phyloP scores from a whole-genome alignment of 1,284 basidiomycete genomes.

The Inonotus hispidus region DNA sequence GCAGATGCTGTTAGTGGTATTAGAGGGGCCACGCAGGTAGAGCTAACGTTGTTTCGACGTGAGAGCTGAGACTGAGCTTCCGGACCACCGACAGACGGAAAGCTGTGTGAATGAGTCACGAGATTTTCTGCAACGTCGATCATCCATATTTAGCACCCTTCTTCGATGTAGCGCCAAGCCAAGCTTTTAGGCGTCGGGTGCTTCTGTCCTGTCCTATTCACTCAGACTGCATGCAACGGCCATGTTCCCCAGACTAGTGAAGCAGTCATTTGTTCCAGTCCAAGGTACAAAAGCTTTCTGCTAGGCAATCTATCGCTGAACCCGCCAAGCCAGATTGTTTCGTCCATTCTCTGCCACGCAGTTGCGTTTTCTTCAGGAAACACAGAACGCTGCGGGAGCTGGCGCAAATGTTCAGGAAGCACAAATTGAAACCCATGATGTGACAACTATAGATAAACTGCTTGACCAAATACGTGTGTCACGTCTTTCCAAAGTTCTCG shows the following conservation, averaged over 20 bases:
- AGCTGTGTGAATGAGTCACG: not conserved
- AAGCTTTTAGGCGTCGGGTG: not conserved
- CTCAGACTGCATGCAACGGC: not conserved
- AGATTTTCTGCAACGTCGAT: not conserved
- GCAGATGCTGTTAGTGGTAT: not conserved
- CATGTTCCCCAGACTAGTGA: not conserved
- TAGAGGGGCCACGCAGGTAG: not conserved
- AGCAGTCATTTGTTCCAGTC: not conserved
- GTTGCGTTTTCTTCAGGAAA: not conserved
- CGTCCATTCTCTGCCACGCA: not conserved
- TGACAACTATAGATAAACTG: conserved; percentile 52
- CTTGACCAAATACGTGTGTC: conserved; percentile 53
- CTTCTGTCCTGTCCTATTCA: not conserved
- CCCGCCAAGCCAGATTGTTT: not conserved
- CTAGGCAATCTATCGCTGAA: not conserved
- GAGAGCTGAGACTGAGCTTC: not conserved
- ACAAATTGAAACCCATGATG: conserved; percentile 48
- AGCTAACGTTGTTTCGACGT: not conserved
- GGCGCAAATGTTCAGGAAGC: conserved; percentile 4
- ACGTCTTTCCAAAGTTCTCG: not conserved
- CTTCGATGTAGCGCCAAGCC: not conserved
- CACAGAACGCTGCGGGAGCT: not conserved
- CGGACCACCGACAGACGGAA: too few species aligned
- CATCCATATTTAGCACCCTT: conserved; percentile 2
- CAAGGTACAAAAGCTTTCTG: not conserved